Percentiles rank a stretch among this genome's conserved stretches.
Evolutionary conservation across 2,329 filamentous ascomycete species (phyloP).

Genomic region (Scytalidium sp.): DNA sequence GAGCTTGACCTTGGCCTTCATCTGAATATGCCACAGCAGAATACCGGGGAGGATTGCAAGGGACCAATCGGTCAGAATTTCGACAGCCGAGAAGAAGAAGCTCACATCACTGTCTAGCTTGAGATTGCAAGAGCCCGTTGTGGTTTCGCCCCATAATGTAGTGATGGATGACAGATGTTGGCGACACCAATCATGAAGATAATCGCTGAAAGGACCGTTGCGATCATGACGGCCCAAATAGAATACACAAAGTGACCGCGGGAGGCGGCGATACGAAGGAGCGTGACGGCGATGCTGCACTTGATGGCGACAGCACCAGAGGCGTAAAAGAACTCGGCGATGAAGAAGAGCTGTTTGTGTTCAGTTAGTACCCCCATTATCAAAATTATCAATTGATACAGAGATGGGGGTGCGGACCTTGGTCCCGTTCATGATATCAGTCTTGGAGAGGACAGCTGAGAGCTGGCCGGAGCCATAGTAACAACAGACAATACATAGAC

Average conservation of each 20-base stretch:
- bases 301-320: slow-evolving; percentile 27
- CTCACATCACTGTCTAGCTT: slow-evolving; percentile 27
- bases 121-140: slow-evolving; percentile 23
- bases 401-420: slow-evolving; percentile 13
- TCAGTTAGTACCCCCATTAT: slow-evolving; percentile 6
- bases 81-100: slow-evolving; percentile 33
- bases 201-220: slow-evolving; percentile 17
- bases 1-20: slow-evolving; percentile 41
- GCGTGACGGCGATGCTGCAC: slow-evolving; percentile 26
- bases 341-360: slow-evolving; percentile 30
- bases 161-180: slow-evolving; percentile 31
- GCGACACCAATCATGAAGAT: slow-evolving; percentile 26
- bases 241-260: slow-evolving; percentile 25
- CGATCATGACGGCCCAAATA: slow-evolving; percentile 23
- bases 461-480: slow-evolving; percentile 26
- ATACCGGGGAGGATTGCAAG: slow-evolving; percentile 35
- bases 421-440: slow-evolving; percentile 16
- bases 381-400: background rate
- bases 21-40: slow-evolving; percentile 38
- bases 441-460: slow-evolving; percentile 9
- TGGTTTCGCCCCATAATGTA: slow-evolving; percentile 27
- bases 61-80: slow-evolving; percentile 32
- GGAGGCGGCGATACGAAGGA: slow-evolving; percentile 28
- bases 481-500: slow-evolving; percentile 25
- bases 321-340: slow-evolving; percentile 37